phyloP scores from a whole-genome alignment of 2,329 filamentous ascomycete genomes.

The Metarhizium robertsii region DNA sequence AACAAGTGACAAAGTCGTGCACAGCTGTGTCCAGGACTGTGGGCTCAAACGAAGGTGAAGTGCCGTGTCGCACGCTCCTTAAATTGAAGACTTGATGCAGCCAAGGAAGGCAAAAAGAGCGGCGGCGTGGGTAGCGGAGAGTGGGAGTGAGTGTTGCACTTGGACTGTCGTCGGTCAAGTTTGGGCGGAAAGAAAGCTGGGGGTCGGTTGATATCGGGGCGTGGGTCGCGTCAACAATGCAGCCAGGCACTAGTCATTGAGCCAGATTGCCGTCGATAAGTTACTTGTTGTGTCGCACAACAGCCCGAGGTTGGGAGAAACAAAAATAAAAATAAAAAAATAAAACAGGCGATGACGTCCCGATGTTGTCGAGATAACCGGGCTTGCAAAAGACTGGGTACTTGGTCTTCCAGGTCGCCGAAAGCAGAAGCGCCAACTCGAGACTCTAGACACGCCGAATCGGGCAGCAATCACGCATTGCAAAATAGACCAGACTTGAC shows the following conservation, averaged over 20 bases:
- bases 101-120: background rate
- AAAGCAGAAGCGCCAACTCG: background rate
- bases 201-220: background rate
- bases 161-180: background rate
- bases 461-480: background rate
- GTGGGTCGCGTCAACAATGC: background rate
- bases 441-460: background rate
- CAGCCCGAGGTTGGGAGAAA: background rate
- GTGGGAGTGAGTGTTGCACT: background rate
- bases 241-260: background rate
- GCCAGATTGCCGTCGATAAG: too few relatives aligned
- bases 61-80: background rate
- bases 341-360: too few relatives aligned
- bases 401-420: background rate
- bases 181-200: background rate
- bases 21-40: background rate
- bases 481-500: background rate
- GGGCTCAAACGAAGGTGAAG: background rate
- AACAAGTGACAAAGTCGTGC: background rate
- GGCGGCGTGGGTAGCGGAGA: background rate
- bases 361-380: too few relatives aligned
- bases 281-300: too few relatives aligned
- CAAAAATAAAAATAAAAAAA: too few relatives aligned
- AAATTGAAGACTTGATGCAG: background rate
- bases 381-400: too few relatives aligned